Evolutionary conservation across 2,329 filamentous ascomycete species (phyloP).

Genomic region (Emericellopsis cladophorae): DNA sequence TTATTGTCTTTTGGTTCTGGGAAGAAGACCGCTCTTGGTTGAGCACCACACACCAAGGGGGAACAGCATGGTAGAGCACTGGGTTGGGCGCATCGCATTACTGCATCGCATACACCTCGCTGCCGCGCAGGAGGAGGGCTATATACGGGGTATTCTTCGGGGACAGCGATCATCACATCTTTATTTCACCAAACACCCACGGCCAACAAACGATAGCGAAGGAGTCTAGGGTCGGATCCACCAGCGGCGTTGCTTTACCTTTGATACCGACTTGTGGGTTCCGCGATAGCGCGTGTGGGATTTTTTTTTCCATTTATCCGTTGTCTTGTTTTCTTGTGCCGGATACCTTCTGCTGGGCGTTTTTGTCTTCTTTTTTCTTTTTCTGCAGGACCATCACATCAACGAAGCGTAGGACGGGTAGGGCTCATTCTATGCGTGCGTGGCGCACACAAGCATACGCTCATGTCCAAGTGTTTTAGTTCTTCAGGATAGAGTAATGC

Average conservation of each 20-base stretch:
- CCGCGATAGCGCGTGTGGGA: background rate
- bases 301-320: background rate
- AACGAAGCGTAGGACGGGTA: too few relatives aligned
- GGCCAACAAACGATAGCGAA: background rate
- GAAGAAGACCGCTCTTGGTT: background rate
- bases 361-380: too few relatives aligned
- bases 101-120: background rate
- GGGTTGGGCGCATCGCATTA: background rate
- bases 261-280: background rate
- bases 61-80: slow-evolving; percentile 1
- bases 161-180: background rate
- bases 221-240: background rate
- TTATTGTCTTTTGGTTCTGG: background rate
- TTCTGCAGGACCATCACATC: too few relatives aligned
- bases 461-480: too few relatives aligned
- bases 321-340: too few relatives aligned
- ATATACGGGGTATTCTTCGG: too few relatives aligned
- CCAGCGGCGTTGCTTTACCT: background rate
- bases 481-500: too few relatives aligned
- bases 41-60: background rate
- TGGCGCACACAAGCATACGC: too few relatives aligned
- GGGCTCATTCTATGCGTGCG: too few relatives aligned
- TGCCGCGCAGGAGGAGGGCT: too few relatives aligned
- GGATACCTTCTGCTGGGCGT: too few relatives aligned
- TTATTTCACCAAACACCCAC: background rate